Evolutionary conservation across 768 basidiomycete genomes (phyloP).

Genomic region (Clitopilus hobsonii): DNA sequence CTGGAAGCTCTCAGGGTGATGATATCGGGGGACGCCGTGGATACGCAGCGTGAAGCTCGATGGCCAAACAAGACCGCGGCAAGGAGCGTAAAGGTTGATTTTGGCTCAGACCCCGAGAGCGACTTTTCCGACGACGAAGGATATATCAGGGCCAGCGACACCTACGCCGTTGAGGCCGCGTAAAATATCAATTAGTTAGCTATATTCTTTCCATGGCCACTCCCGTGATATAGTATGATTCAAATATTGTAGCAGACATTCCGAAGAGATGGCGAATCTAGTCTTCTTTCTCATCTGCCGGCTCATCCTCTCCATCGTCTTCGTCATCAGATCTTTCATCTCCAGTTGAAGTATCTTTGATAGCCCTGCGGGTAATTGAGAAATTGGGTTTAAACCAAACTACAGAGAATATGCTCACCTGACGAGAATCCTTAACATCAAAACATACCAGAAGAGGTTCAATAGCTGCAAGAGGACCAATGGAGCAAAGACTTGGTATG

Average conservation of each 20-base stretch:
- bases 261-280: neutral
- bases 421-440: slow-evolving; percentile 73
- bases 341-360: slow-evolving; percentile 39
- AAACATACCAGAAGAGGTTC: slow-evolving; percentile 91
- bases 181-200: neutral
- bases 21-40: slow-evolving; percentile 70
- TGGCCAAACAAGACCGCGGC: slow-evolving; percentile 63
- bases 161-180: neutral
- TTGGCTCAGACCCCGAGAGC: slow-evolving; percentile 54
- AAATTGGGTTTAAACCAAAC: slow-evolving; percentile 3
- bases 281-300: slow-evolving; percentile 20
- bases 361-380: slow-evolving; percentile 38
- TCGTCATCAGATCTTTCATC: slow-evolving; percentile 86
- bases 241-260: neutral
- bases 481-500: slow-evolving; percentile 73
- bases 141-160: neutral
- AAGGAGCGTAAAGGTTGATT: slow-evolving; percentile 47
- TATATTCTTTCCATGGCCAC: neutral
- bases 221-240: neutral
- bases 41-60: slow-evolving; percentile 70
- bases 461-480: slow-evolving; percentile 73
- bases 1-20: slow-evolving; percentile 61
- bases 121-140: slow-evolving; percentile 44
- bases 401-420: slow-evolving; percentile 43
- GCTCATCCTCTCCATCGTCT: slow-evolving; percentile 41